Evolutionary conservation across 2,329 filamentous ascomycete genomes (phyloP).

Genomic region (Colletotrichum paranaense): DNA sequence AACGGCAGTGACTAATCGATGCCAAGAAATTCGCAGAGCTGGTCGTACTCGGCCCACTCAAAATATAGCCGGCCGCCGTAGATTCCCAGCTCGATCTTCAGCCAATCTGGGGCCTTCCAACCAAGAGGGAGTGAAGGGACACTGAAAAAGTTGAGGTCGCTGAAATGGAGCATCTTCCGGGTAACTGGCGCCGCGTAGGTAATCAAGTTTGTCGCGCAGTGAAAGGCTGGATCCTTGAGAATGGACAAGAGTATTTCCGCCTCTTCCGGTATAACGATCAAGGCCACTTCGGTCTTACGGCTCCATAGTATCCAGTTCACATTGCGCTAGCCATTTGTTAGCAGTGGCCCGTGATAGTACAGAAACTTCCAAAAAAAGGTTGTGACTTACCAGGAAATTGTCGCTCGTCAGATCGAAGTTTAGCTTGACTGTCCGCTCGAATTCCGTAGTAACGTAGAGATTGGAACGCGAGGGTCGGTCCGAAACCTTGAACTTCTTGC

Average conservation of each 20-base stretch:
- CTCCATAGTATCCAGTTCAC: slow-evolving; percentile 74
- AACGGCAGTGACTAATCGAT: slow-evolving; percentile 36
- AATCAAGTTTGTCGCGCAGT: slow-evolving; percentile 60
- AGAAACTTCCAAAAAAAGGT: too few species aligned
- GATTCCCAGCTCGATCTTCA: slow-evolving; percentile 69
- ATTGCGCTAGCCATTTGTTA: slow-evolving; percentile 46
- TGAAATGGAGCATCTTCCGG: slow-evolving; percentile 69
- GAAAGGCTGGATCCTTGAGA: slow-evolving; percentile 44
- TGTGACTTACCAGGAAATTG: slow-evolving; percentile 46
- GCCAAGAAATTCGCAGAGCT: slow-evolving; percentile 47
- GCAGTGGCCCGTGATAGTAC: background rate
- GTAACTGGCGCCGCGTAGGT: slow-evolving; percentile 71
- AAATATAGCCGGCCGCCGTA: slow-evolving; percentile 72
- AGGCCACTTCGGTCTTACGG: slow-evolving; percentile 53
- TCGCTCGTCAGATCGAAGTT: slow-evolving; percentile 42
- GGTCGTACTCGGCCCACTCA: slow-evolving; percentile 57
- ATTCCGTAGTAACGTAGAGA: slow-evolving; percentile 58
- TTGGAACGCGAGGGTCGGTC: slow-evolving; percentile 31
- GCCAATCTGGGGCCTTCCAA: slow-evolving; percentile 61
- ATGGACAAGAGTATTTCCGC: slow-evolving; percentile 64
- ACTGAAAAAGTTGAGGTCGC: slow-evolving; percentile 62
- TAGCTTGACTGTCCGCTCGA: slow-evolving; percentile 55
- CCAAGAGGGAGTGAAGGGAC: slow-evolving; percentile 57
- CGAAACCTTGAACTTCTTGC: slow-evolving; percentile 46
- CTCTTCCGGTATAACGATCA: slow-evolving; percentile 73